These are phyloP conservation scores for Bretschneidera sinensis DNA, from an alignment of 345 rosid species.

Conservation along the genomic window DNA sequence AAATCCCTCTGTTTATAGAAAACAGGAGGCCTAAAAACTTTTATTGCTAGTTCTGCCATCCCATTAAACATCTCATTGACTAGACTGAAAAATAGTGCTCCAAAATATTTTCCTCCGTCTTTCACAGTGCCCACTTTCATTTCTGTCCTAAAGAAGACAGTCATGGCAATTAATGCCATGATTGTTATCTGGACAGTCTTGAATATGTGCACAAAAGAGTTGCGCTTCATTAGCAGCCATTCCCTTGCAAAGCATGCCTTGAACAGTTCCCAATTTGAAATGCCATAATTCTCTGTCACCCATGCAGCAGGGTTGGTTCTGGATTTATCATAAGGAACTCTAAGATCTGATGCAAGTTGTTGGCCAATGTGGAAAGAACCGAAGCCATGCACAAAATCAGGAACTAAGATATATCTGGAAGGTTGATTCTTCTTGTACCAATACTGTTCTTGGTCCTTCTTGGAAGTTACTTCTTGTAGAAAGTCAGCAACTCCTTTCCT, in stretches of 20 bases:
- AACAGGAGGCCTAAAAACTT: constrained; percentile 55
- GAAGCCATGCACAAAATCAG: constrained; percentile 44
- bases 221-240: constrained; percentile 70
- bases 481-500: constrained; percentile 81
- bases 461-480: constrained; percentile 73
- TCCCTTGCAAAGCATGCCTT: constrained; percentile 67
- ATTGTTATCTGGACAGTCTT: constrained; percentile 52
- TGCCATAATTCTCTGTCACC: constrained; percentile 58
- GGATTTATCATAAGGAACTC: constrained; percentile 50
- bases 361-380: constrained; percentile 50
- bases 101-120: constrained; percentile 46
- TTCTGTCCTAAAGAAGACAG: constrained; percentile 53
- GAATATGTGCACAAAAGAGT: constrained; percentile 49
- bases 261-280: constrained; percentile 61
- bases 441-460: constrained; percentile 75
- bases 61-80: constrained; percentile 64
- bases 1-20: constrained; percentile 71
- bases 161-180: constrained; percentile 45
- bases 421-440: constrained; percentile 53
- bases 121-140: constrained; percentile 38
- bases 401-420: constrained; percentile 41
- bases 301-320: constrained; percentile 59
- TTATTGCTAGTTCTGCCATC: constrained; percentile 57
- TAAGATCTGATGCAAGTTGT: constrained; percentile 37
- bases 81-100: constrained; percentile 57